phyloP scores from a whole-genome alignment of 2,329 filamentous ascomycete species.

The Atkinsonella hypoxylon region DNA sequence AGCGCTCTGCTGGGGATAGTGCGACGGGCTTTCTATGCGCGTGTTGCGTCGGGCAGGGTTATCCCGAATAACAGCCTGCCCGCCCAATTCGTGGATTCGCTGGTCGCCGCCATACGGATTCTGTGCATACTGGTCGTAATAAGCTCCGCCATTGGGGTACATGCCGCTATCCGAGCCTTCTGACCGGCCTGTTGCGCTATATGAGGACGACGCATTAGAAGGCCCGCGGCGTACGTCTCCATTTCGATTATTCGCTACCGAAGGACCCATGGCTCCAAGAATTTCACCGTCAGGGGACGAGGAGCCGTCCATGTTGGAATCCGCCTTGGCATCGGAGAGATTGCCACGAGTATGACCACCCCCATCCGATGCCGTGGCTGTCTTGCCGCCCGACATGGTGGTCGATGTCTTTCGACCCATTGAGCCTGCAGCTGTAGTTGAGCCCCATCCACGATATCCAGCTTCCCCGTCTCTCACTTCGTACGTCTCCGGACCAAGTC shows the following conservation, averaged over 20 bases:
- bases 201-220: constrained; percentile 92
- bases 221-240: constrained; percentile 73
- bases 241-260: constrained; percentile 50
- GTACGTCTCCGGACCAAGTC: constrained; percentile 37
- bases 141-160: constrained; percentile 35
- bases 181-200: constrained; percentile 71
- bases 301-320: constrained; percentile 42
- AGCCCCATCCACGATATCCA: constrained; percentile 93
- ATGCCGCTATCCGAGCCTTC: constrained; percentile 47
- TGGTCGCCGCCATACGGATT: constrained; percentile 42
- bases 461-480: constrained; percentile 64
- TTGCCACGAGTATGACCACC: constrained; percentile 55
- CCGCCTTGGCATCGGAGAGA: constrained; percentile 58
- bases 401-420: constrained; percentile 78
- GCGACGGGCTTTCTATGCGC: constrained; percentile 80
- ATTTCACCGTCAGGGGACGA: constrained; percentile 65
- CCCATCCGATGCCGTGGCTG: constrained; percentile 60
- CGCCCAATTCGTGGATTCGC: constrained; percentile 30
- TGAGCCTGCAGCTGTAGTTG: constrained; percentile 54
- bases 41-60: constrained; percentile 88
- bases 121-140: constrained; percentile 48
- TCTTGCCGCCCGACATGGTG: constrained; percentile 66
- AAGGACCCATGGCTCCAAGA: constrained; percentile 69
- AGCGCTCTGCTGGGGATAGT: constrained; percentile 83
- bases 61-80: constrained; percentile 79